Percentiles rank a stretch among this genome's conserved stretches.
Evolutionary conservation across 148 eudicot genomes (phyloP).

Genomic region (Camellia granthamiana): DNA sequence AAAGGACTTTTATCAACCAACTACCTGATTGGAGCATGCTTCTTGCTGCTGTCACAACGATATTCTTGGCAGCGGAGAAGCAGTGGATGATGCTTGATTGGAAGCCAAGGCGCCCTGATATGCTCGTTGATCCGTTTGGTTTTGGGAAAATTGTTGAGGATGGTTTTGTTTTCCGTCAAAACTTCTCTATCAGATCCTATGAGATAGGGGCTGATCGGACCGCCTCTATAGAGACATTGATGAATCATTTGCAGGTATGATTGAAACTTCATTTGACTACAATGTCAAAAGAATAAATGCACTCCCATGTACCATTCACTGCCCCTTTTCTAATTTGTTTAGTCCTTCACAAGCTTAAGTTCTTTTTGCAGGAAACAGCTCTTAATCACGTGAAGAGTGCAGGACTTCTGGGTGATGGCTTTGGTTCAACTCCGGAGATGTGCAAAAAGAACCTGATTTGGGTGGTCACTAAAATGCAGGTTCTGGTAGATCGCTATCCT

Average conservation of each 20-base stretch:
- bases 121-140: conserved; percentile 80
- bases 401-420: conserved; percentile 86
- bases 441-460: conserved; percentile 79
- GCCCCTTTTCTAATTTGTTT: not conserved
- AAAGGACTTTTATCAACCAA: conserved; percentile 84
- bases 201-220: conserved; percentile 97
- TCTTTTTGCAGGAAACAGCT: conserved; percentile 77
- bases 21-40: conserved; percentile 99
- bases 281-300: not conserved
- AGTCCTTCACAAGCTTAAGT: not conserved
- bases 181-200: conserved; percentile 89
- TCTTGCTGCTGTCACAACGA: conserved; percentile 92
- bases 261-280: not conserved
- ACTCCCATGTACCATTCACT: not conserved
- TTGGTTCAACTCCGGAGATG: conserved; percentile 99
- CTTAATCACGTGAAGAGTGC: conserved; percentile 87
- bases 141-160: conserved; percentile 82
- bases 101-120: conserved; percentile 87
- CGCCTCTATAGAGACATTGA: conserved; percentile 92
- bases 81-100: conserved; percentile 99
- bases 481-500: conserved; percentile 88
- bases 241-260: conserved; percentile 97
- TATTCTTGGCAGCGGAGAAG: conserved; percentile 97
- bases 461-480: conserved; percentile 95
- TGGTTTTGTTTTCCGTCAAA: conserved; percentile 84